Evolutionary conservation across 805 yeast species (phyloP), one percentile per base, ranked within the genome.

Genomic region (Barnettozyma salicaria): DNA sequence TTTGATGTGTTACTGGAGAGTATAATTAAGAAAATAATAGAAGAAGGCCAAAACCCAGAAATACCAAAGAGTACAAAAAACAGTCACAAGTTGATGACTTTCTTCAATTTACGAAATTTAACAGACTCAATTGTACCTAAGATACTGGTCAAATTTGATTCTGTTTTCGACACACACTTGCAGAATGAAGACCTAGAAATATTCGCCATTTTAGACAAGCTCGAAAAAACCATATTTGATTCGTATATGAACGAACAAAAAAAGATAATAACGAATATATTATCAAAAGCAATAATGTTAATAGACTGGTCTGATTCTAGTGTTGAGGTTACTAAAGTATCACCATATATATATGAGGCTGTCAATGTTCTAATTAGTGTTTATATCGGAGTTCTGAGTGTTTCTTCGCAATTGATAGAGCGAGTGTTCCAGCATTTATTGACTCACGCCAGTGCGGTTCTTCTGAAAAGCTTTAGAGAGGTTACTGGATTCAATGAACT

Each of bases 181-280:
- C 58, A 65, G 6, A 61, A 64, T 6, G 62, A 66, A 19, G 60
- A 68, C 12, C 47, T 71, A 19, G 67, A 69, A n/a, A 53, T 78
- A 2, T 69, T 65, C 39, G 54, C 60, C 7, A 57, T 68, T 4
- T 48, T 78, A 36, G 68, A 65, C 14, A 65, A 67, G 36, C 62
- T 74, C 55, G 82, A 78, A 43, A 54, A 62, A 10, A 69, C 72
- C 1, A 61, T 81, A 5, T 77, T 78, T 46, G 71, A 69, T 11
- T 68, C 70, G 16, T 80, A 70, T 46, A 59, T 76, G 34, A 64
- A 68, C 6, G 70, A 68, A 34, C 70, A 76, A 29, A 50, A 54
- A 66, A 74, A 45, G 47, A 62, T 11, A 46, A 58, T 36, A 40
- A 72, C 27, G 11, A 64, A 55, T 32, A 67, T 66, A 21, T 55